A percentile compares a stretch with the other conserved stretches of the same genome.
Evolutionary conservation across 2,329 filamentous ascomycete genomes (phyloP).

Genomic region (Verticillium isaacii): DNA sequence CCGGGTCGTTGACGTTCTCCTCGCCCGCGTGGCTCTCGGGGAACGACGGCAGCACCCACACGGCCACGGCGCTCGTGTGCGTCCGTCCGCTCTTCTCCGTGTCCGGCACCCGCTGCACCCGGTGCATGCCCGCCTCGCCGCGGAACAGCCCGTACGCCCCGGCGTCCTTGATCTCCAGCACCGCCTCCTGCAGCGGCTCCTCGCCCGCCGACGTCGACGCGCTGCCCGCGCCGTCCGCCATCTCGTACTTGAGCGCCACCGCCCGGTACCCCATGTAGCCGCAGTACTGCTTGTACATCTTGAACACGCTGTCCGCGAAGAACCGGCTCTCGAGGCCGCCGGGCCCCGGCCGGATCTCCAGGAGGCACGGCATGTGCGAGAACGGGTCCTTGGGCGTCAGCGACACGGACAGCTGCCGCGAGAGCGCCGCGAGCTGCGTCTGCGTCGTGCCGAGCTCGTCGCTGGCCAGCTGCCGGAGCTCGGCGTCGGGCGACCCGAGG

Average conservation of each 20-base stretch:
- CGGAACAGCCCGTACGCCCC: slow-evolving; percentile 80
- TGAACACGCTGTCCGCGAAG: slow-evolving; percentile 80
- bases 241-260: slow-evolving; percentile 75
- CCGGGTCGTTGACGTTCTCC: slow-evolving; percentile 71
- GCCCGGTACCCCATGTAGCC: slow-evolving; percentile 60
- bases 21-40: slow-evolving; percentile 51
- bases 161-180: slow-evolving; percentile 73
- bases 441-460: slow-evolving; percentile 73
- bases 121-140: slow-evolving; percentile 88
- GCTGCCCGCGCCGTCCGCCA: slow-evolving; percentile 58
- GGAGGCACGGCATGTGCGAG: slow-evolving; percentile 78
- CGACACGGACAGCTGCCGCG: slow-evolving; percentile 64
- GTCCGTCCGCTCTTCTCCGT: slow-evolving; percentile 89
- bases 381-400: slow-evolving; percentile 89
- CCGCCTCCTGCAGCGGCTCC: slow-evolving; percentile 74
- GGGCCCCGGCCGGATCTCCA: slow-evolving; percentile 89
- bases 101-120: slow-evolving; percentile 87
- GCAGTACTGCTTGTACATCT: slow-evolving; percentile 86
- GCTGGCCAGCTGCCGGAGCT: slow-evolving; percentile 72
- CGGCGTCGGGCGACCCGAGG: slow-evolving; percentile 50
- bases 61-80: slow-evolving; percentile 87
- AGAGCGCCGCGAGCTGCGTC: slow-evolving; percentile 56
- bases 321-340: slow-evolving; percentile 88
- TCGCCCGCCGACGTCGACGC: slow-evolving; percentile 53
- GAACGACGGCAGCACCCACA: slow-evolving; percentile 87